Conservation (phyloP, 2,329 filamentous ascomycete genomes). For the Aschersonia sp. region DNA sequence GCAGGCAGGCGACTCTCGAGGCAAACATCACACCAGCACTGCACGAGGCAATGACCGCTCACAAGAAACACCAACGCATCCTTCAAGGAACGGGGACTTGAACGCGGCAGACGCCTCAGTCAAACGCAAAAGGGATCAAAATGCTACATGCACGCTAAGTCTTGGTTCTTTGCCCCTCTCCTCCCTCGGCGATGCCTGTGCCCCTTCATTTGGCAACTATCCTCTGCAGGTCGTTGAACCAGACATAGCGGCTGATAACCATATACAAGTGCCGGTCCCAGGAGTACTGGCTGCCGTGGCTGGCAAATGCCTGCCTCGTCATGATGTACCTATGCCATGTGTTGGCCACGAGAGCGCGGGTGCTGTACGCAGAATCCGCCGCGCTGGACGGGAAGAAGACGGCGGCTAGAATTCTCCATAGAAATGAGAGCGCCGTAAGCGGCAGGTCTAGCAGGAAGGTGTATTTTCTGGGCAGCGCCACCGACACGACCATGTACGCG, state of each 20-base stretch:
- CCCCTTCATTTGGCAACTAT: constrained; percentile 1
- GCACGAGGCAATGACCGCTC: no score
- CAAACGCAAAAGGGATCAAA: neutral
- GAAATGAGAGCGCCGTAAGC: constrained; percentile 20
- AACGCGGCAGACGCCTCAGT: neutral
- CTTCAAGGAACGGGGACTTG: neutral
- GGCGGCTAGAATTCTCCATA: constrained; percentile 8
- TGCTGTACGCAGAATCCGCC: constrained; percentile 6
- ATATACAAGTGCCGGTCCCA: constrained; percentile 25
- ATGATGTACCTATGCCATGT: constrained; percentile 19
- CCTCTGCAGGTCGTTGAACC: constrained; percentile 18
- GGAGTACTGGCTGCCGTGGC: constrained; percentile 23
- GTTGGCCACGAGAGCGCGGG: constrained; percentile 19
- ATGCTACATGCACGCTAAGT: neutral
- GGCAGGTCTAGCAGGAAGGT: constrained; percentile 21
- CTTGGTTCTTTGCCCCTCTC: neutral
- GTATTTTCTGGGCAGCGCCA: constrained; percentile 21
- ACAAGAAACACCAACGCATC: no score
- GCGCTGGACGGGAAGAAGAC: constrained; percentile 7
- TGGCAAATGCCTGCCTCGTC: constrained; percentile 20
- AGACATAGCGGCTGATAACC: constrained; percentile 23
- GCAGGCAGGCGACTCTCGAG: no score
- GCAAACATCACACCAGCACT: no score
- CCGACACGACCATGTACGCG: constrained; percentile 20
- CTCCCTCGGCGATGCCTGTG: neutral